phyloP scores from a whole-genome alignment of 164 flowering plant species.

The Aristolochia contorta region DNA sequence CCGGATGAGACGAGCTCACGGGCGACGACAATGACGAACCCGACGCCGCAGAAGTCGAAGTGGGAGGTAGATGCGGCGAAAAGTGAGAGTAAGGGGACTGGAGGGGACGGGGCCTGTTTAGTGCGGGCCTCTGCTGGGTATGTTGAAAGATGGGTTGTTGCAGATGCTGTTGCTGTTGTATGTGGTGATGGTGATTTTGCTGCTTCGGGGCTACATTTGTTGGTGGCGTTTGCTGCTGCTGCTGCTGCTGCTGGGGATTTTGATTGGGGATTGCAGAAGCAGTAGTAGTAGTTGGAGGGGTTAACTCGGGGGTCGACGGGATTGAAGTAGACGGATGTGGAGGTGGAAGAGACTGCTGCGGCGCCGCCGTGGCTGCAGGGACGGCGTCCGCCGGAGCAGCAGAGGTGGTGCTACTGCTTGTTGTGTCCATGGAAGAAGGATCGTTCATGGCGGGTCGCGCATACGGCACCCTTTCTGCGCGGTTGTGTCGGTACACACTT shows the following conservation, averaged over 20 bases:
- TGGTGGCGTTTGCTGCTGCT: not conserved
- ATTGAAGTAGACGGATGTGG: not conserved
- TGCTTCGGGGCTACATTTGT: not conserved
- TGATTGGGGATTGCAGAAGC: not conserved
- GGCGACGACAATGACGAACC: not conserved
- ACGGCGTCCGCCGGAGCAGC: not conserved
- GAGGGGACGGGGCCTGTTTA: not conserved
- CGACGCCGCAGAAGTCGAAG: too few species aligned
- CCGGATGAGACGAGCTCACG: not conserved
- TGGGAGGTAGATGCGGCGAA: not conserved
- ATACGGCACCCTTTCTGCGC: too few species aligned
- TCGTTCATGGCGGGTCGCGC: too few species aligned
- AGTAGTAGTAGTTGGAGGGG: not conserved
- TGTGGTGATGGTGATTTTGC: not conserved
- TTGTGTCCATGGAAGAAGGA: not conserved
- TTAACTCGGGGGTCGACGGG: not conserved
- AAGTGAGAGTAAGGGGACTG: not conserved
- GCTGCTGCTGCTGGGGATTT: not conserved
- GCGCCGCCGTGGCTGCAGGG: not conserved
- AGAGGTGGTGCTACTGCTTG: not conserved
- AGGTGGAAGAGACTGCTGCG: not conserved
- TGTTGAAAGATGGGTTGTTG: not conserved
- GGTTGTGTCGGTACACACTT: too few species aligned
- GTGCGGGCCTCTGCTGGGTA: not conserved
- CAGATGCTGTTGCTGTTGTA: not conserved